These are phyloP conservation scores for Neopestalotiopsis rosae DNA, from an alignment of 2,329 filamentous ascomycete genomes.

Conservation along the genomic window DNA sequence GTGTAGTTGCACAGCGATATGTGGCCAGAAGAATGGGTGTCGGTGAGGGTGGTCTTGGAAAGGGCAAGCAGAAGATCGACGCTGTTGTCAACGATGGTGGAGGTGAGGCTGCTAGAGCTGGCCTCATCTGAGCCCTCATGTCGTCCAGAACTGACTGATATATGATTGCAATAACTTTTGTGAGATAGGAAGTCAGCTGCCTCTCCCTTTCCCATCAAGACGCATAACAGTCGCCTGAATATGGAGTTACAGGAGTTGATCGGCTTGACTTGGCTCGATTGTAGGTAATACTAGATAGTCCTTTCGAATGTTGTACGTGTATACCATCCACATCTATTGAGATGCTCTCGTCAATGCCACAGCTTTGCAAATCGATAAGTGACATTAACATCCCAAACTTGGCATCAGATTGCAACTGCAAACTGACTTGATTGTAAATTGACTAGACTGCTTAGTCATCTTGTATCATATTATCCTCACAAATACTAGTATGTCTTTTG, in stretches of 20 bases:
- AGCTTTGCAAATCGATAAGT: too few species aligned
- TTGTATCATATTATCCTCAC: too few species aligned
- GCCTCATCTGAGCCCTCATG: slow-evolving; percentile 47
- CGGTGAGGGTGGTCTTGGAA: slow-evolving; percentile 73
- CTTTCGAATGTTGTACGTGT: background rate
- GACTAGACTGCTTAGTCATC: too few species aligned
- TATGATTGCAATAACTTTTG: background rate
- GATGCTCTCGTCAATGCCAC: background rate
- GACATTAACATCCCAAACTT: too few species aligned
- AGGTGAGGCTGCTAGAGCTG: slow-evolving; percentile 65
- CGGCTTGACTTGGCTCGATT: background rate
- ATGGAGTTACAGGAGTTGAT: background rate
- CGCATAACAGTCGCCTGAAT: background rate
- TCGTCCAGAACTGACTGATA: background rate
- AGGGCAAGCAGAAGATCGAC: slow-evolving; percentile 66
- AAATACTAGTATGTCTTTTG: too few species aligned
- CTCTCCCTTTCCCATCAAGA: background rate
- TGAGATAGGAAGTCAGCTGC: background rate
- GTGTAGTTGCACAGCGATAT: slow-evolving; percentile 91
- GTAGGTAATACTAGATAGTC: background rate
- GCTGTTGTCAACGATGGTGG: slow-evolving; percentile 61
- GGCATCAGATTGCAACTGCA: too few species aligned
- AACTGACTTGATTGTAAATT: too few species aligned
- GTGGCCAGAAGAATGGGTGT: slow-evolving; percentile 96
- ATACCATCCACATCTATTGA: background rate